These are phyloP conservation scores for Monosporascus sp. DNA, from an alignment of 2,329 filamentous ascomycete species.

Conservation along the genomic window DNA sequence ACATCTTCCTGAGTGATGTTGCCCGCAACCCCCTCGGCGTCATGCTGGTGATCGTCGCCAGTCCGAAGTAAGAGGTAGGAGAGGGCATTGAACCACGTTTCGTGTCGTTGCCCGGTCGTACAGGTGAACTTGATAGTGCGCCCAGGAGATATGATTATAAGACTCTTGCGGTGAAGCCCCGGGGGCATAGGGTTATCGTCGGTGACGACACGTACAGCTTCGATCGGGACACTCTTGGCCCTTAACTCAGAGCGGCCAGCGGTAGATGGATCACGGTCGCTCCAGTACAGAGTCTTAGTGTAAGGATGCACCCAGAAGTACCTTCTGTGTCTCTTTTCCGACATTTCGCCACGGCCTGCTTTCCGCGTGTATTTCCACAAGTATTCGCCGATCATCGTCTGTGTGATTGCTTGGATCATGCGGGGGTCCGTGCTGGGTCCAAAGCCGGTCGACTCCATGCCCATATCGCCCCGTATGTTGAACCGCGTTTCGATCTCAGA, in stretches of 20 bases:
- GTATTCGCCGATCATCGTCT: conserved; percentile 99
- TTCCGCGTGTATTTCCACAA: conserved; percentile 99
- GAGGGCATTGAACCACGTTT: conserved; percentile 97
- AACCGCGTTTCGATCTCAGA: conserved; percentile 92
- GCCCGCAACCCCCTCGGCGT: conserved; percentile 53
- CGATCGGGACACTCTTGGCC: conserved; percentile 88
- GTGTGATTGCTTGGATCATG: conserved; percentile 98
- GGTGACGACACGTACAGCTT: conserved; percentile 83
- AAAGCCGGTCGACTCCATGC: conserved; percentile 52
- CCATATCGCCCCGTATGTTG: conserved; percentile 62
- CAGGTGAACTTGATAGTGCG: conserved; percentile 91
- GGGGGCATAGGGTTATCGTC: conserved; percentile 96
- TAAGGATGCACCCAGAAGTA: conserved; percentile 99
- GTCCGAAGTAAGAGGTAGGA: conserved; percentile 86
- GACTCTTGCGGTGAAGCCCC: conserved; percentile 87
- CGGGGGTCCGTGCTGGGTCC: conserved; percentile 78
- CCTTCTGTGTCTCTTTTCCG: conserved; percentile 80
- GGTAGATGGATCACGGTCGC: conserved; percentile 76
- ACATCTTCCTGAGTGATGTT: conserved; percentile 58
- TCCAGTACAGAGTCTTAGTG: conserved; percentile 95
- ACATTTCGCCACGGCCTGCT: conserved; percentile 82
- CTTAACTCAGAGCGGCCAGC: conserved; percentile 71
- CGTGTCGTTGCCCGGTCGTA: conserved; percentile 86
- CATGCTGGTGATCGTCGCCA: conserved; percentile 55
- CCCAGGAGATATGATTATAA: conserved; percentile 84